A percentile compares a stretch with the other conserved stretches of the same genome.
These are phyloP conservation scores for Aspergillus piperis DNA, from an alignment of 2,329 filamentous ascomycete genomes.

Conservation along the genomic window DNA sequence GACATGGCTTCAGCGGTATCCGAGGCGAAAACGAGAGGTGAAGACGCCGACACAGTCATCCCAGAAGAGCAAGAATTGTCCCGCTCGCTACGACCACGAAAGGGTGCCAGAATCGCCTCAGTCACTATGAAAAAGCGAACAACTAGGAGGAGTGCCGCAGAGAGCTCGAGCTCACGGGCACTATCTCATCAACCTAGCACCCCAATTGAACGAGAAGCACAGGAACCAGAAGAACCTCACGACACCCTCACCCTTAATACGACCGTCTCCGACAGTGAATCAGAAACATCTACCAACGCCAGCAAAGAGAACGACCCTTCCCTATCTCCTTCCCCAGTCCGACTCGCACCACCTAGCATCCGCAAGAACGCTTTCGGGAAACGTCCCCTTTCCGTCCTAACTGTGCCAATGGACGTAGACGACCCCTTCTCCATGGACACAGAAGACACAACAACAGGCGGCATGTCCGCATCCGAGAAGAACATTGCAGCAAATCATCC, in stretches of 20 bases:
- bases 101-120: constrained; percentile 20
- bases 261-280: constrained; percentile 27
- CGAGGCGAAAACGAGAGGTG: constrained; percentile 58
- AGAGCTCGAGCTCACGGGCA: constrained; percentile 1
- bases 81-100: constrained; percentile 17
- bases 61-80: constrained; percentile 30
- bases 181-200: constrained; percentile 6
- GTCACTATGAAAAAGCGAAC: constrained; percentile 36
- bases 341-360: constrained; percentile 37
- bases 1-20: constrained; percentile 47
- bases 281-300: constrained; percentile 31
- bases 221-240: constrained; percentile 8
- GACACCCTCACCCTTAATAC: constrained; percentile 19
- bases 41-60: constrained; percentile 44
- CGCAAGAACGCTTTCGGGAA: constrained; percentile 43
- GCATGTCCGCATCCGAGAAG: constrained; percentile 40
- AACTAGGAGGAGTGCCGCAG: constrained; percentile 19
- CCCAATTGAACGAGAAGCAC: constrained; percentile 17
- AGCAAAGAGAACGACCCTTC: constrained; percentile 55
- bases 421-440: constrained; percentile 29
- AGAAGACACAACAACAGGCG: constrained; percentile 27
- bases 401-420: constrained; percentile 34
- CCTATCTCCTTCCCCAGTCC: constrained; percentile 41
- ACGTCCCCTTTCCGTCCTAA: constrained; percentile 46
- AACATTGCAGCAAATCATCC: constrained; percentile 44